Evolutionary conservation across 148 eudicot species (phyloP).

Genomic region (Dysphania ambrosioides): DNA sequence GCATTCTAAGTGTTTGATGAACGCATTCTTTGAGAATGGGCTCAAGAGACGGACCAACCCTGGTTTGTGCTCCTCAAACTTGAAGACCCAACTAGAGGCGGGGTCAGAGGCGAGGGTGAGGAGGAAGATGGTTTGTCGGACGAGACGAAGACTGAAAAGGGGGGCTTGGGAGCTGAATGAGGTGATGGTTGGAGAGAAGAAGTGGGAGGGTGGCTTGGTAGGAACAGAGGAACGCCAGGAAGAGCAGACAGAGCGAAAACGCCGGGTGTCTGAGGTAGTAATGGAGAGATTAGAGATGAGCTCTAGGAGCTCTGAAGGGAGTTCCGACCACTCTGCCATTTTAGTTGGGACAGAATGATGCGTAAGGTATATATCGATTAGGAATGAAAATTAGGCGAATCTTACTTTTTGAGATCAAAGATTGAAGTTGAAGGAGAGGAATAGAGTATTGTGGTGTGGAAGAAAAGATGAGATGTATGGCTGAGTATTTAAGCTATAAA

Average conservation of each 20-base stretch:
- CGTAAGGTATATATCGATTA: no score
- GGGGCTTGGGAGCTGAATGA: background rate
- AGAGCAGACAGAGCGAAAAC: slow-evolving; percentile 24
- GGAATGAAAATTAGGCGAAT: background rate
- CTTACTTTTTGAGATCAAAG: background rate
- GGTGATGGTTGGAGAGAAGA: background rate
- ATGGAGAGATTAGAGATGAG: slow-evolving; percentile 4
- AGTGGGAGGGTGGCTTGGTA: background rate
- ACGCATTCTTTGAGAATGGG: slow-evolving; percentile 10
- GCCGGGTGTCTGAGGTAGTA: slow-evolving; percentile 8
- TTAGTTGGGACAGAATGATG: no score
- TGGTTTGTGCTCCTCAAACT: slow-evolving; percentile 21
- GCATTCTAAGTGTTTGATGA: background rate
- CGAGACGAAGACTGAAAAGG: background rate
- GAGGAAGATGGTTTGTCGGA: slow-evolving; percentile 3
- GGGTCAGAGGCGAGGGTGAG: background rate
- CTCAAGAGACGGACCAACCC: slow-evolving; percentile 13
- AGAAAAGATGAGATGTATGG: background rate
- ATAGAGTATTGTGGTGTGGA: no score
- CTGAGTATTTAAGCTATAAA: background rate
- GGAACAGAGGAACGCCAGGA: slow-evolving; percentile 22
- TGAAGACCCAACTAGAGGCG: slow-evolving; percentile 20
- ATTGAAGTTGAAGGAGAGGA: background rate
- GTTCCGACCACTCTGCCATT: slow-evolving; percentile 21
- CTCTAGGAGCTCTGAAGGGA: slow-evolving; percentile 23